phyloP scores from a whole-genome alignment of 1,284 basidiomycete genomes.

The Puccinia hordei region DNA sequence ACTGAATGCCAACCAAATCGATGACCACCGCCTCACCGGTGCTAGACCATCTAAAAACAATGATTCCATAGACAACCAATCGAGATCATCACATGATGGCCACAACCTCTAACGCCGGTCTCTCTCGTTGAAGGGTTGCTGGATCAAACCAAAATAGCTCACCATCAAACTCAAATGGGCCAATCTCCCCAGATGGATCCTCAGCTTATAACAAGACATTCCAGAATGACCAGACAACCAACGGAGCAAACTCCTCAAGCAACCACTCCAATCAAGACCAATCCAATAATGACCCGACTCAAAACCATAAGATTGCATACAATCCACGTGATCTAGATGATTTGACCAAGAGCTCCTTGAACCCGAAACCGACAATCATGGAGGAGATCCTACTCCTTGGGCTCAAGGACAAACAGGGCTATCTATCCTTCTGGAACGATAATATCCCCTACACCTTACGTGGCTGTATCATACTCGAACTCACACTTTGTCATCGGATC shows the following conservation, averaged over 20 bases:
- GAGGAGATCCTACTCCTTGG: slow-evolving; percentile 93
- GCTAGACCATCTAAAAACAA: not conserved
- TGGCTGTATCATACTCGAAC: slow-evolving; percentile 90
- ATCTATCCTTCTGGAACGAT: slow-evolving; percentile 96
- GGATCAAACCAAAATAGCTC: slow-evolving; percentile 53
- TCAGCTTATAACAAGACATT: slow-evolving; percentile 24
- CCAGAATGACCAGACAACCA: slow-evolving; percentile 10
- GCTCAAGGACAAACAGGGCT: slow-evolving; percentile 87
- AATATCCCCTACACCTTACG: slow-evolving; percentile 94
- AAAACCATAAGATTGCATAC: slow-evolving; percentile 74
- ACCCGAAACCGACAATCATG: slow-evolving; percentile 89
- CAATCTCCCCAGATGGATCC: slow-evolving; percentile 44
- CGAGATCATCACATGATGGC: slow-evolving; percentile 23
- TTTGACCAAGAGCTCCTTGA: slow-evolving; percentile 70
- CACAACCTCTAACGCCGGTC: slow-evolving; percentile 59
- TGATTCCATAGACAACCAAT: too few species aligned
- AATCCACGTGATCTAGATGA: slow-evolving; percentile 88
- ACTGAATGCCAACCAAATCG: slow-evolving; percentile 42
- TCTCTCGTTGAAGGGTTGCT: slow-evolving; percentile 60
- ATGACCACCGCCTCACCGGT: slow-evolving; percentile 36
- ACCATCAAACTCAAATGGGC: slow-evolving; percentile 25
- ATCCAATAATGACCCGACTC: slow-evolving; percentile 47
- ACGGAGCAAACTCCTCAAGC: slow-evolving; percentile 49
- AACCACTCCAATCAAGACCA: slow-evolving; percentile 28
- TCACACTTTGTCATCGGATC: slow-evolving; percentile 84